Evolutionary conservation across 306 rosid genomes (phyloP).

Genomic region (Prinsepia uniflora): DNA sequence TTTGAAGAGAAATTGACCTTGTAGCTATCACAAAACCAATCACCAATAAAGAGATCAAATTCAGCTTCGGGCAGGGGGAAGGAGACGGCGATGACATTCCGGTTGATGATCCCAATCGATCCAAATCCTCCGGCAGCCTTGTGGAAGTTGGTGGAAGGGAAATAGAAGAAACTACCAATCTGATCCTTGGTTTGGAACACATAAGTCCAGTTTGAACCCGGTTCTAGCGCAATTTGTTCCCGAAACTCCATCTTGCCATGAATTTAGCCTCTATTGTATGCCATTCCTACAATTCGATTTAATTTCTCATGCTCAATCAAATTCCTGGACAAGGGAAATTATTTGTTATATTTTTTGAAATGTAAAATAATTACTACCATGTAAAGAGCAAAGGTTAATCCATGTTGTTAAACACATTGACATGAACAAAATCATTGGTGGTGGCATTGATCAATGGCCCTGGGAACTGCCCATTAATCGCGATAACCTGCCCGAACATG

Average conservation of each 20-base stretch:
- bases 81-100: conserved; percentile 52
- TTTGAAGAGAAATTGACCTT: conserved; percentile 38
- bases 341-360: too few species aligned
- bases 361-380: conserved; percentile 46
- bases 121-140: conserved; percentile 85
- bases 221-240: conserved; percentile 78
- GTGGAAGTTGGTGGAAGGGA: conserved; percentile 73
- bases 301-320: neutral
- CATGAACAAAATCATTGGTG: conserved; percentile 55
- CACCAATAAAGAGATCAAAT: conserved; percentile 73
- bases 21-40: conserved; percentile 64
- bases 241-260: conserved; percentile 97
- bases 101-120: conserved; percentile 60
- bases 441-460: conserved; percentile 79
- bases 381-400: conserved; percentile 75
- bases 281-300: conserved; percentile 63
- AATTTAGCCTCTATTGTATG: conserved; percentile 72
- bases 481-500: conserved; percentile 44
- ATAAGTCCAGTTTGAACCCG: conserved; percentile 64
- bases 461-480: conserved; percentile 78
- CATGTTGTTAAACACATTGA: conserved; percentile 60
- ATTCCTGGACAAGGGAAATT: neutral
- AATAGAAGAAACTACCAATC: conserved; percentile 80
- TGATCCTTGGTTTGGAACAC: conserved; percentile 74
- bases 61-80: conserved; percentile 73